Evolutionary conservation across 306 rosid species (phyloP), one percentile per base, ranked within the genome.

Genomic region (Castanea crenata): DNA sequence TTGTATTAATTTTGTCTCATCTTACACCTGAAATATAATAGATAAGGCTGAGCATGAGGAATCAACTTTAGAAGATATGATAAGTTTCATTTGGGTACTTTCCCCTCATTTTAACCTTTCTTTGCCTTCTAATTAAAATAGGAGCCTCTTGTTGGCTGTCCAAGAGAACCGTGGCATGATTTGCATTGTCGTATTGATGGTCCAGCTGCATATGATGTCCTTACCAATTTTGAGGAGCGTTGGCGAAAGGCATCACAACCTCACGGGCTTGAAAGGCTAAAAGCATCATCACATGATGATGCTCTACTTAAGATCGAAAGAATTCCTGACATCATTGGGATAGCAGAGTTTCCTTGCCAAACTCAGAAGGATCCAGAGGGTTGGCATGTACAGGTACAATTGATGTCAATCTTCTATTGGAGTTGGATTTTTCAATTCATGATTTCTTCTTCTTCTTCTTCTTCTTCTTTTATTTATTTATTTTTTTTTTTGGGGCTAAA

Each of bases 131-230:
- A 46, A 74, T 51, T 74, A 59, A 71, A 88, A 41, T 84, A 90
- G 94, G 92, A 89, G 55, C 85, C 85, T 44, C 69, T 73, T 74
- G 77, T 51, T 87, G 97, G 90, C 49, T 88, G 93, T 89, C 98
- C 98, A 64, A 89, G 99, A 82, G 82, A 95, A 79, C 98, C 99
- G 58, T 95, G 99, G 99, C 99, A 95, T 88, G 98, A 95, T 91
- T 83, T 95, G 90, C 99, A 92, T 82, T 85, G 92, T 55, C 73
- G 77, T 82, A 81, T 95, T 77, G 98, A 91, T 41, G 99, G 99
- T 55, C 96, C 97, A 2, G 99, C 99, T 8, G 97, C 99, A 19
- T 92, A 95, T 38, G 99, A 95, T 71, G 74, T 95, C 73, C 95
- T 95, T 57, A 76, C 89, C 68, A 95, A 95, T 87, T 95, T 92